Evolutionary conservation across 164 flowering plant genomes (phyloP), one percentile per base, ranked within the genome.

Genomic region (Warburgia ugandensis): DNA sequence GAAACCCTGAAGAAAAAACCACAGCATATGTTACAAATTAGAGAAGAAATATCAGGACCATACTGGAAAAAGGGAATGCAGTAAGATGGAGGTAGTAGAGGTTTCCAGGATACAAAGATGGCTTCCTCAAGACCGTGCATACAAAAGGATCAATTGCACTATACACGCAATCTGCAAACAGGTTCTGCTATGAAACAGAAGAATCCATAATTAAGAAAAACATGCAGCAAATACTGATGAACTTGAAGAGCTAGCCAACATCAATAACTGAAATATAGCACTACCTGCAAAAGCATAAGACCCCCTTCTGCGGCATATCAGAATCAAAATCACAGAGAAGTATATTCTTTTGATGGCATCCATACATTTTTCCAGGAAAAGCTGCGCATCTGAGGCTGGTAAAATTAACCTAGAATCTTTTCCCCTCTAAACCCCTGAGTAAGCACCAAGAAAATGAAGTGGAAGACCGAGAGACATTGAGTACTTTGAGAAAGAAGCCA

Each of bases 1-100:
- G 54, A 91, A 91, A 4, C 96, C 90, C 98, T 91, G 81, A 66
- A 64, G 46, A 42, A 29, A 65, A 16, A 12, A 59, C 12, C 46
- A 50, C 39, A 54, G 14, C 19, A 42, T 48, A 62, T 45, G 39
- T 49, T 23, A 58, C 21, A 45, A 36, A 46, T 39, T 45, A 41
- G 31, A 29, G 39, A 14, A 39, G 3, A 21, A 14, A 10, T 30
- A 6, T 4, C 48, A 41, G 39, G 14, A n/a, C 12, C 36, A 9
- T 29, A 50, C 39, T 14, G 22, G 45, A 20, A 50, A n/a, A n/a
- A n/a, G n/a, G 12, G 21, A 9, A 41, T 5, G 50, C 3, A 52
- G 46, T 26, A 6, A 30, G 11, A 46, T 27, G 36, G 35, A 52
- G 31, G 35, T 25, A 22, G 28, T 32, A 58, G 33, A 45, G n/a